Conservation (phyloP, 306 rosid species). For the Alnus rubra region DNA sequence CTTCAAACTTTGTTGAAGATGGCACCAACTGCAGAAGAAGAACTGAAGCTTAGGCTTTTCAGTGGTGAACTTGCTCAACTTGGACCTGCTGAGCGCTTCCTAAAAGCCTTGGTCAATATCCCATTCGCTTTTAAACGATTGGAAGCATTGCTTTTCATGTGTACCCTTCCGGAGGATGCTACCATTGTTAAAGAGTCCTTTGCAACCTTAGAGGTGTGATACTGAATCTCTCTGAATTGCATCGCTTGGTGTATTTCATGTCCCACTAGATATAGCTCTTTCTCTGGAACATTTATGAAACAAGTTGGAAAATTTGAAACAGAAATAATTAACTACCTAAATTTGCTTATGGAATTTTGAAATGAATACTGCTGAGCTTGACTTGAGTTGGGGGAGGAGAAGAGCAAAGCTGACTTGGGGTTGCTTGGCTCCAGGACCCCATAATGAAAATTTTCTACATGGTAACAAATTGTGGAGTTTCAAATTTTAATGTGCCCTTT, state of each 20-base stretch:
- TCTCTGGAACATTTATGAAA: background rate
- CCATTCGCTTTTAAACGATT: slow-evolving; percentile 84
- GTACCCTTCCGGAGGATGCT: slow-evolving; percentile 76
- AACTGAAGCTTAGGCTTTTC: slow-evolving; percentile 79
- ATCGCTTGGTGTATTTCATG: background rate
- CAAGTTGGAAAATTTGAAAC: slow-evolving; percentile 12
- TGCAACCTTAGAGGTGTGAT: slow-evolving; percentile 67
- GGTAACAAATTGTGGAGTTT: background rate
- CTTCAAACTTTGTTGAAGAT: slow-evolving; percentile 73
- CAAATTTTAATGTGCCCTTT: background rate
- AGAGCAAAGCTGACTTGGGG: background rate
- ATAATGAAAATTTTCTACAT: background rate
- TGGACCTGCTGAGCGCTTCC: slow-evolving; percentile 87
- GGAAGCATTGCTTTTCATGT: slow-evolving; percentile 79
- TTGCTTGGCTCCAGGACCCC: background rate
- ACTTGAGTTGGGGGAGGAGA: background rate
- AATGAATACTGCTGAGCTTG: slow-evolving; percentile 4
- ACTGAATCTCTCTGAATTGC: slow-evolving; percentile 8
- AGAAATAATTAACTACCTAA: slow-evolving; percentile 13
- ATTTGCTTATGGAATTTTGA: background rate
- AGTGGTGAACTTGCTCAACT: slow-evolving; percentile 62
- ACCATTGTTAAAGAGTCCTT: slow-evolving; percentile 58
- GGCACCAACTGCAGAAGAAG: slow-evolving; percentile 92
- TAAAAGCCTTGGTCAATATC: slow-evolving; percentile 68
- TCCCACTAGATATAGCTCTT: slow-evolving; percentile 9